Percentiles rank a stretch among this genome's conserved stretches.
Evolutionary conservation across 805 yeast species (phyloP).

Genomic region (Monosporozyma aquatica): DNA sequence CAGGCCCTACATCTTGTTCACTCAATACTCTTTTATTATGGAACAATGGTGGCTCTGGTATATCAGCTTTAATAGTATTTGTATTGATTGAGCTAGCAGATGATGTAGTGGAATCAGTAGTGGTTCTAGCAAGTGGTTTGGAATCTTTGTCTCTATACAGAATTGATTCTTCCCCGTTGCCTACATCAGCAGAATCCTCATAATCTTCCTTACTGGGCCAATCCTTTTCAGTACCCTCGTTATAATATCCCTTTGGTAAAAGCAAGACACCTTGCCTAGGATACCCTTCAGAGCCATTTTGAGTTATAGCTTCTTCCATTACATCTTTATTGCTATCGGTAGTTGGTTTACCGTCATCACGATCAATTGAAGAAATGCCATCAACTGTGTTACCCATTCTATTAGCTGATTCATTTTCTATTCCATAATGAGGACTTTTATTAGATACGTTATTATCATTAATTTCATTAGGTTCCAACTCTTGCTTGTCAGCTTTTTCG

Average conservation of each 20-base stretch:
- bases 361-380: too few relatives aligned
- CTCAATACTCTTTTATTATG: conserved; percentile 13
- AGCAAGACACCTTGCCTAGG: conserved; percentile 25
- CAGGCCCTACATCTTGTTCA: conserved; percentile 24
- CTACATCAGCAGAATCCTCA: neutral
- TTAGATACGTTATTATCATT: too few relatives aligned
- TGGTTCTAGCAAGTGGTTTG: neutral
- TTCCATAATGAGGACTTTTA: neutral
- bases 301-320: conserved; percentile 6
- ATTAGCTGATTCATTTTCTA: too few relatives aligned
- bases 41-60: conserved; percentile 2
- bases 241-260: conserved; percentile 22
- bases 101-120: neutral
- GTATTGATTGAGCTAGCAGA: neutral
- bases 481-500: neutral
- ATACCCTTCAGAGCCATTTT: conserved; percentile 6
- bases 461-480: neutral
- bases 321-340: conserved; percentile 10
- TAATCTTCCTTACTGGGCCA: neutral
- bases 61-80: conserved; percentile 1
- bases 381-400: too few relatives aligned
- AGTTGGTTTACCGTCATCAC: neutral
- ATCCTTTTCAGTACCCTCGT: conserved; percentile 10
- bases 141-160: conserved; percentile 1
- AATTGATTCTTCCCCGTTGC: neutral